These are phyloP conservation scores for Pezizomycotina sp. DNA, from an alignment of 2,329 filamentous ascomycete species.

Conservation along the genomic window DNA sequence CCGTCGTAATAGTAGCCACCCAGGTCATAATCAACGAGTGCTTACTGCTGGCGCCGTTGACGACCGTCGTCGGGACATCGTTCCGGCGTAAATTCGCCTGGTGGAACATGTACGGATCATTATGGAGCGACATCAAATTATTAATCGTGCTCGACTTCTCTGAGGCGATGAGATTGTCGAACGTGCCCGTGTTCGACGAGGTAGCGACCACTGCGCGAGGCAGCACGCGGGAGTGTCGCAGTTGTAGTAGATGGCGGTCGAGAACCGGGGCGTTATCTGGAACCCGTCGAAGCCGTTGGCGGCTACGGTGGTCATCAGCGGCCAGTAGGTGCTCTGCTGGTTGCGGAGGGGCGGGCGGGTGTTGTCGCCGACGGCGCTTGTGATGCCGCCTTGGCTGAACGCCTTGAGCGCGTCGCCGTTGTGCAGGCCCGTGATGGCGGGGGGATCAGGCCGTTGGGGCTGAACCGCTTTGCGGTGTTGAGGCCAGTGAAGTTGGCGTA, in stretches of 20 bases:
- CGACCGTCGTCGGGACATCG: constrained; percentile 34
- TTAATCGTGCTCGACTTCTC: constrained; percentile 40
- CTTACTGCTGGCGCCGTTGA: constrained; percentile 35
- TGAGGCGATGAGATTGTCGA: constrained; percentile 36
- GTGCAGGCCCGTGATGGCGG: constrained; percentile 46
- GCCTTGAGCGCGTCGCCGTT: constrained; percentile 45
- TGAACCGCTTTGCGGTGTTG: constrained; percentile 34
- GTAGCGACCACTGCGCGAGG: constrained; percentile 43
- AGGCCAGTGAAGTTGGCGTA: constrained; percentile 45
- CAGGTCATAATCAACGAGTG: constrained; percentile 42
- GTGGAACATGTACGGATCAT: constrained; percentile 46
- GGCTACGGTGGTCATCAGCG: constrained; percentile 37
- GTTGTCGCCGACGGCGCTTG: constrained; percentile 47
- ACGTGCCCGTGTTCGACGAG: constrained; percentile 37
- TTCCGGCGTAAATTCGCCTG: constrained; percentile 43
- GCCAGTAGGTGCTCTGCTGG: constrained; percentile 38
- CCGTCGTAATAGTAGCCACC: constrained; percentile 39
- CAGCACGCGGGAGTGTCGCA: constrained; percentile 43
- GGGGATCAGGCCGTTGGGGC: constrained; percentile 42
- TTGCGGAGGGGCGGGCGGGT: constrained; percentile 41
- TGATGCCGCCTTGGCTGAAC: constrained; percentile 43
- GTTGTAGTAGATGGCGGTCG: constrained; percentile 49
- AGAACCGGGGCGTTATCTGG: constrained; percentile 42
- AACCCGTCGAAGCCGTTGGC: constrained; percentile 41
- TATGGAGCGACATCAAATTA: constrained; percentile 30